A percentile compares a stretch with the other conserved stretches of the same genome.
These are phyloP conservation scores for Margaritispora aquatica DNA, from an alignment of 495 filamentous ascomycete genomes.

Conservation along the genomic window DNA sequence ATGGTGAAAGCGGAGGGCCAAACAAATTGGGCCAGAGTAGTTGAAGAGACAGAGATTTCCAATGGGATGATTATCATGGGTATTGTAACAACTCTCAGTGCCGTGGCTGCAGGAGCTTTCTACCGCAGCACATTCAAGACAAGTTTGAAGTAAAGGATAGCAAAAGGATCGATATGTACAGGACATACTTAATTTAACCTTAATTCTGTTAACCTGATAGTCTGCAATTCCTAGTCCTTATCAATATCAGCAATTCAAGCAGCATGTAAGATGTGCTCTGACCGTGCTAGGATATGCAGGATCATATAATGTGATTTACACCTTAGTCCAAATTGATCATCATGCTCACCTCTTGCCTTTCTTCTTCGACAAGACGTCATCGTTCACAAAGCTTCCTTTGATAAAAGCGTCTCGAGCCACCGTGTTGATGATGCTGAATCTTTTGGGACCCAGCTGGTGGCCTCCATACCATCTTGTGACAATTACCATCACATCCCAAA, in stretches of 20 bases:
- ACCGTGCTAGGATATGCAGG: no score
- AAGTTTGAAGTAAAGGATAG: background rate
- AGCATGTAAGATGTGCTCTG: no score
- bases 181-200: no score
- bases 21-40: constrained; percentile 34
- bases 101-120: background rate
- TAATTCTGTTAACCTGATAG: no score
- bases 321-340: background rate
- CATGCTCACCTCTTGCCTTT: constrained; percentile 51
- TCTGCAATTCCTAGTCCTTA: no score
- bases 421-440: constrained; percentile 84
- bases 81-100: background rate
- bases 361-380: constrained; percentile 37
- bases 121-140: background rate
- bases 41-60: constrained; percentile 32
- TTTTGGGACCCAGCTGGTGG: constrained; percentile 74
- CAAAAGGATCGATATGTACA: background rate
- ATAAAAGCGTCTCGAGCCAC: constrained; percentile 82
- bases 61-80: background rate
- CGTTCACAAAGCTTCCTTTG: constrained; percentile 61
- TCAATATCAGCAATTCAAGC: no score
- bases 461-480: constrained; percentile 96
- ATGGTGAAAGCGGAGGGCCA: constrained; percentile 28
- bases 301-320: background rate
- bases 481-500: constrained; percentile 90